Percentiles rank a stretch among this genome's conserved stretches.
Evolutionary conservation across 139 green algal species (phyloP).

Genomic region (Coccomyxa sp.): DNA sequence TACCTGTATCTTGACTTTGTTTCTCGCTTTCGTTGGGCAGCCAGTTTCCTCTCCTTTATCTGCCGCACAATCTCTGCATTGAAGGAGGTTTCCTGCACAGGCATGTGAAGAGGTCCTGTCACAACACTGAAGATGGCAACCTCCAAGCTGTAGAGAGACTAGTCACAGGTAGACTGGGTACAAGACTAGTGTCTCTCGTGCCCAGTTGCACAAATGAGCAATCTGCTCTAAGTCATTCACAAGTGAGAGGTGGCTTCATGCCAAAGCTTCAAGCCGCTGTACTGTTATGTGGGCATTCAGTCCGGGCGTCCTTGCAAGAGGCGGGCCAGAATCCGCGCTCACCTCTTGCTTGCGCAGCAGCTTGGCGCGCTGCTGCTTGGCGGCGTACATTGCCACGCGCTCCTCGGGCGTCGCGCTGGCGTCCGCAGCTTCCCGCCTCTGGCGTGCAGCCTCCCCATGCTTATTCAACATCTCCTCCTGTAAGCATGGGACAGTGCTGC

Average conservation of each 20-base stretch:
- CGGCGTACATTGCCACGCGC: constrained; percentile 43
- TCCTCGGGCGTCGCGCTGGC: constrained; percentile 42
- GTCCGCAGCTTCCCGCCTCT: constrained; percentile 39
- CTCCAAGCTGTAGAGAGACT: background rate
- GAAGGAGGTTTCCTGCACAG: constrained; percentile 26
- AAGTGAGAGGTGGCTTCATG: background rate
- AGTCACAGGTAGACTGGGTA: background rate
- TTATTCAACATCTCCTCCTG: constrained; percentile 55
- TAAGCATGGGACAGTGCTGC: too few species aligned
- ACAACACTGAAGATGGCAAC: constrained; percentile 10
- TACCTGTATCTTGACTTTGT: background rate
- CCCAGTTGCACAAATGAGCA: background rate
- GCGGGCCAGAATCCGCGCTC: background rate
- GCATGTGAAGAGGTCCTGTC: background rate
- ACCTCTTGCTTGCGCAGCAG: constrained; percentile 46
- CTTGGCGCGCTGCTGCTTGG: constrained; percentile 33
- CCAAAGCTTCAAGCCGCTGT: background rate
- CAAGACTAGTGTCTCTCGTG: background rate
- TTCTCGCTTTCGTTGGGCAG: constrained; percentile 29
- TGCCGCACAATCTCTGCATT: constrained; percentile 29
- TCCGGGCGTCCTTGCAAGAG: background rate
- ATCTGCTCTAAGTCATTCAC: background rate
- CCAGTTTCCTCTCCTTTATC: constrained; percentile 24
- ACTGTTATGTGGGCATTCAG: background rate
- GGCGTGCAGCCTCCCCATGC: constrained; percentile 24